A percentile compares a stretch with the other conserved stretches of the same genome.
These are phyloP conservation scores for Periconia digitata DNA, from an alignment of 2,329 filamentous ascomycete genomes.

Conservation along the genomic window DNA sequence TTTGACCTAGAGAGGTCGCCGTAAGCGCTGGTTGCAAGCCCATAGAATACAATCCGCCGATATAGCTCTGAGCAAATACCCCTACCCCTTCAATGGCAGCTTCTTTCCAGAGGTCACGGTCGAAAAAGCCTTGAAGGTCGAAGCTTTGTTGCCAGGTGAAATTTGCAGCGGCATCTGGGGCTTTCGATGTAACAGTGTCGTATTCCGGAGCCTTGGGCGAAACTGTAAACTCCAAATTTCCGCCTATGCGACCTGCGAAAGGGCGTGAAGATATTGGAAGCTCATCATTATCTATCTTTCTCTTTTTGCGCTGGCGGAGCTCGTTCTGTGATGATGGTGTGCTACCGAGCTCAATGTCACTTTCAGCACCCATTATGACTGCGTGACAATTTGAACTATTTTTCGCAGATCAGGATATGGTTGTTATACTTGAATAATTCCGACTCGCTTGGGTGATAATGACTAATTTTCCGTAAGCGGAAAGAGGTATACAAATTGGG, in stretches of 20 bases:
- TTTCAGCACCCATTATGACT: constrained; percentile 2
- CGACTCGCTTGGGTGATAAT: too few relatives aligned
- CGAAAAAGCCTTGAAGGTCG: constrained; percentile 13
- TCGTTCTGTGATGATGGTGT: constrained; percentile 1
- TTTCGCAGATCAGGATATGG: too few relatives aligned
- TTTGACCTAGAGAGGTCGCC: constrained; percentile 31
- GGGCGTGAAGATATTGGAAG: constrained; percentile 18
- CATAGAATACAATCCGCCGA: constrained; percentile 18
- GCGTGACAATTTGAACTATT: too few relatives aligned
- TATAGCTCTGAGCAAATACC: constrained; percentile 24
- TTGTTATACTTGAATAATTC: too few relatives aligned
- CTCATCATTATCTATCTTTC: background rate
- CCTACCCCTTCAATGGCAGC: constrained; percentile 23
- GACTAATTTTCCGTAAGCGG: too few relatives aligned
- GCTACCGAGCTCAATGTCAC: constrained; percentile 10
- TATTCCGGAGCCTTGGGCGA: constrained; percentile 19
- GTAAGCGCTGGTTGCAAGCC: constrained; percentile 13
- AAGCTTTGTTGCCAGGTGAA: constrained; percentile 21
- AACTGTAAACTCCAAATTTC: constrained; percentile 35
- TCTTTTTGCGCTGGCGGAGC: constrained; percentile 6
- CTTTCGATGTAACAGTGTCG: constrained; percentile 14
- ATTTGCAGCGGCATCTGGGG: constrained; percentile 31
- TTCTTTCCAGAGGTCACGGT: constrained; percentile 25
- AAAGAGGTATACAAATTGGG: too few relatives aligned
- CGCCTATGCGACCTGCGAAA: constrained; percentile 39